Base-by-base conservation (phyloP, 1,284 basidiomycete genomes). In the Cystobasidium pallidum region DNA sequence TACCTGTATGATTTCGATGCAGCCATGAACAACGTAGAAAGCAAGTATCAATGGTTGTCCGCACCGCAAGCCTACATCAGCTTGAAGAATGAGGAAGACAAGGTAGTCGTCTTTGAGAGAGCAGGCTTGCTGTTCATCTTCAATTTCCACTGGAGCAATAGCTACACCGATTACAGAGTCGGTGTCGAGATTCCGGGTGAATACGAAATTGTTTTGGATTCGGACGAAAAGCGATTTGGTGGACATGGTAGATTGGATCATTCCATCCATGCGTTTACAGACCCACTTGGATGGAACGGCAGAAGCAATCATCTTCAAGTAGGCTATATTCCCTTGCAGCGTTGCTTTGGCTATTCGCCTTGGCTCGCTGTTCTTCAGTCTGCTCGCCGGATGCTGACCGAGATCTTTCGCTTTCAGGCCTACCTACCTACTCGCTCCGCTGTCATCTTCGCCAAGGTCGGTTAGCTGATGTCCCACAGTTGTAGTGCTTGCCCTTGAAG, bases 1-100 rank as follows among this genome's bases (percentile, higher is more conserved):
- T 98, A 94, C 81, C 85, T 99, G 64, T 92, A 96, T 82, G 88
- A 89, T 76, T 99, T 97, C 78, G 95, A 99, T 81, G 84, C 85
- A 61, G 91, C 87, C n/a, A 98, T 98, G 92, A 96, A 99, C 83
- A 84, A 86, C 75, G 80, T 89, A 34, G 95, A 95, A 76, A 86
- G 84, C 28, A 84, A 88, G 78, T 90, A 89, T 81, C 84, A 87
- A 58, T 99, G 95, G 94, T 86, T 99, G 34, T 86, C 87, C 32
- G 85, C 91, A 2, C 85, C 91, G 57, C 94, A 91, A 83, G 92
- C 91, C 10, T 92, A 91, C 78, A 88, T 96, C 52, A 95, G 93
- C 19, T 86, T 98, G 74, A 98, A 97, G 83, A 86, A 98, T 81
- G 92, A 98, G 80, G 82, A 76, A 8, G 94, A 97, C 85, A 96